Conservation (phyloP, 495 filamentous ascomycete genomes). For the Neohortaea acidophila region DNA sequence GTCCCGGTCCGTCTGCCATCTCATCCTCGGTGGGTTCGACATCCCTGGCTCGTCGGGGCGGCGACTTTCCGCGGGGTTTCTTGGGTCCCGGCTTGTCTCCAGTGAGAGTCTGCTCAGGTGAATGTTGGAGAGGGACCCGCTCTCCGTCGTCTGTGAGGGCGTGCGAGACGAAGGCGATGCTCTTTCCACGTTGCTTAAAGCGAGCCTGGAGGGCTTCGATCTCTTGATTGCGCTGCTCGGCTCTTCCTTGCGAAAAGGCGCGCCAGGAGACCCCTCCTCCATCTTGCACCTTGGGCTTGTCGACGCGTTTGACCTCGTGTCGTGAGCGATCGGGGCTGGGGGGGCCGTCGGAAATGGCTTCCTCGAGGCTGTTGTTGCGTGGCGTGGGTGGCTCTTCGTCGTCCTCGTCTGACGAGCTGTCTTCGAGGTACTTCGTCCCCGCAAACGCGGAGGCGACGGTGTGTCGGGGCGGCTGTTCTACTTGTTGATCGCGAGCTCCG, state of each 20-base stretch:
- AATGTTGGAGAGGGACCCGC: constrained; percentile 10
- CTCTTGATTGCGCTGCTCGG: constrained; percentile 14
- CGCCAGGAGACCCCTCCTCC: constrained; percentile 17
- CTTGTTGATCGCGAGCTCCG: not conserved
- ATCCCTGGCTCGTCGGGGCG: constrained; percentile 8
- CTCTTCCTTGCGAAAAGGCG: constrained; percentile 17
- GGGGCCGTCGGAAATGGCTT: not conserved
- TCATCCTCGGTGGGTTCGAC: constrained; percentile 8
- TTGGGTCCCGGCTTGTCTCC: not conserved
- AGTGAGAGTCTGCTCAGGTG: not conserved
- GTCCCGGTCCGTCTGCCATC: not conserved
- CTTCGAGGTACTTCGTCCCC: constrained; percentile 18
- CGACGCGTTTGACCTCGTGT: constrained; percentile 14
- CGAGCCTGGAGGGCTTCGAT: constrained; percentile 16
- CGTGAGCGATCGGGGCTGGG: constrained; percentile 1
- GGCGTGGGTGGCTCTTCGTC: constrained; percentile 12
- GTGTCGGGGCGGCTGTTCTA: constrained; percentile 4
- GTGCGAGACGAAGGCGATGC: constrained; percentile 18
- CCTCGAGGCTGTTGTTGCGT: constrained; percentile 11
- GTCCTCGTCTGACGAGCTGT: constrained; percentile 13
- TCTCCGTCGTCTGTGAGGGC: constrained; percentile 19
- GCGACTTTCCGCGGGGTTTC: constrained; percentile 8
- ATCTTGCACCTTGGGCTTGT: constrained; percentile 16
- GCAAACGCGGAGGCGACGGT: constrained; percentile 19
- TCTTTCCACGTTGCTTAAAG: constrained; percentile 16